Evolutionary conservation across 2,329 filamentous ascomycete genomes (phyloP), one percentile per base, ranked within the genome.

Genomic region (Monosporascus ibericus): DNA sequence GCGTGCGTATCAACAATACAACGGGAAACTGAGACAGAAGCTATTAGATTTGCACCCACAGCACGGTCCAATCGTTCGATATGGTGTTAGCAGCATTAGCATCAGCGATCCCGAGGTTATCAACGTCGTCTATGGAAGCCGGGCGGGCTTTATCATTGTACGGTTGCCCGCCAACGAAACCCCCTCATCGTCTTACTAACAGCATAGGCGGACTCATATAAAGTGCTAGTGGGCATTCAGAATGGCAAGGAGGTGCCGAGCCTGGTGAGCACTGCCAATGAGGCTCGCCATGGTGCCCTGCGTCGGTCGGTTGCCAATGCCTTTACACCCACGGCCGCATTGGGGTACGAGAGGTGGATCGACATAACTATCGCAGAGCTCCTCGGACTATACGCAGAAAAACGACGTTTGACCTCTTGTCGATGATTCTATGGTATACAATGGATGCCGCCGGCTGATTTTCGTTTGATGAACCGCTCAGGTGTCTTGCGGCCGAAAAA

Each of bases 51-150:
- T 63, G 22, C 61, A 65, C 39, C 51, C 48, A 6, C 47, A 47
- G 30, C 47, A 61, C 40, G 63, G 61, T 0, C 57, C 58, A 1
- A 54, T 65, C 9, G 58, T 65, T 4, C 58, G 63, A 14, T 63
- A 63, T 36, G 62, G 63, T 5, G 61, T 62, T 8, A 51, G 56
- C 6, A 60, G 55, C 20, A 52, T 64, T 25, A 64, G 61, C 25
- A 59, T 65, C 30, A 64, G 48, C 34, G 62, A 65, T 27, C 61
- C 61, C 3, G 62, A 62, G 36, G 57, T 60, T 15, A 61, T 64
- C 30, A 58, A 52, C 6, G 47, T 60, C 6, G 59, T 60, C 6
- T 65, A 64, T n/a, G 60, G 60, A 24, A 62, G 58, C 42, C 58
- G 62, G 22, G 52, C 52, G 2, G 60, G 60, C 0, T 64, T 64